A percentile compares a stretch with the other conserved stretches of the same genome.
phyloP scores from a whole-genome alignment of 2,329 filamentous ascomycete genomes.

The Trichoderma sp. region DNA sequence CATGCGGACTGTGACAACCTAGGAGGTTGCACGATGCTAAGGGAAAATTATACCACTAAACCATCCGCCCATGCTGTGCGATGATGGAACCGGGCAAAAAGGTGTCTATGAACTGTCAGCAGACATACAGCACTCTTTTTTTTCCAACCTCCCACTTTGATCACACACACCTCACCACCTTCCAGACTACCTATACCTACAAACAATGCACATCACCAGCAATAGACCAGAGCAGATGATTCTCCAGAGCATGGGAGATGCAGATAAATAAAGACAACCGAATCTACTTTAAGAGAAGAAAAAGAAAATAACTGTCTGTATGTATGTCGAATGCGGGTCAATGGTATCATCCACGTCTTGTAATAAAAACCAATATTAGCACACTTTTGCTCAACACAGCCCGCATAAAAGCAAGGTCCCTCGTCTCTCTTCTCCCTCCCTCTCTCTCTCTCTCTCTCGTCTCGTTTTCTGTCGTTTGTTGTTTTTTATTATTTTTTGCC shows the following conservation, averaged over 20 bases:
- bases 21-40: conserved; percentile 19
- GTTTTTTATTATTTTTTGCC: neutral
- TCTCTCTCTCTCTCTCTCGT: neutral
- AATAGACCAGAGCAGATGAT: neutral
- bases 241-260: conserved; percentile 13
- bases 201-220: conserved; percentile 6
- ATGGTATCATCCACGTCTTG: conserved; percentile 49
- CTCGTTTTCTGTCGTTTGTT: neutral
- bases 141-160: neutral
- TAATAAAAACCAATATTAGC: conserved; percentile 35
- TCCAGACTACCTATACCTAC: neutral
- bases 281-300: conserved; percentile 22
- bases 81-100: neutral
- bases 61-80: conserved; percentile 24
- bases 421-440: conserved; percentile 14
- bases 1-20: conserved; percentile 3
- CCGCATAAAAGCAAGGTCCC: conserved; percentile 11
- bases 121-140: too few relatives aligned
- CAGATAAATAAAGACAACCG: conserved; percentile 19
- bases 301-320: conserved; percentile 25
- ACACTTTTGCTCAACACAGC: conserved; percentile 31
- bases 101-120: neutral
- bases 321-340: conserved; percentile 40
- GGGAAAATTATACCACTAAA: conserved; percentile 30
- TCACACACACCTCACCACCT: neutral